A percentile compares a stretch with the other conserved stretches of the same genome.
phyloP scores from a whole-genome alignment of 148 eudicot genomes.

The Hydrangea macrophylla region DNA sequence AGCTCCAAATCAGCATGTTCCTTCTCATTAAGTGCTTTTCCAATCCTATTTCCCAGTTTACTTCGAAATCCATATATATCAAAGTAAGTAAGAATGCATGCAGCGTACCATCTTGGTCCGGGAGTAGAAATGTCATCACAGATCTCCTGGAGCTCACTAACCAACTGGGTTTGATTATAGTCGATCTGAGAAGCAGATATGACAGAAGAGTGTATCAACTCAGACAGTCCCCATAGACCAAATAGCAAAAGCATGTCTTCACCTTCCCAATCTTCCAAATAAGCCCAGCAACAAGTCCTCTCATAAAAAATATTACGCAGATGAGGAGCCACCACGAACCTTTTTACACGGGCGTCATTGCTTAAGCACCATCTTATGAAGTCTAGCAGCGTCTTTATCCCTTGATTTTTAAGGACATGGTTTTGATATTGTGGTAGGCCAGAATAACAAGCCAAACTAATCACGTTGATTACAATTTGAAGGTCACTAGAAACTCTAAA shows the following conservation, averaged over 20 bases:
- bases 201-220: conserved; percentile 47
- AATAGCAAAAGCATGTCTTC: conserved; percentile 51
- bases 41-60: conserved; percentile 53
- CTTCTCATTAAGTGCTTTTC: conserved; percentile 39
- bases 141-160: conserved; percentile 45
- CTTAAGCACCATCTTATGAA: conserved; percentile 55
- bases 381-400: conserved; percentile 40
- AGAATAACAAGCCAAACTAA: conserved; percentile 61
- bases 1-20: conserved; percentile 61
- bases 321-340: conserved; percentile 43
- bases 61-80: conserved; percentile 70
- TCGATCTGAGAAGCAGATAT: conserved; percentile 27
- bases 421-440: conserved; percentile 44
- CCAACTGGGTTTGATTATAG: conserved; percentile 41
- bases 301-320: conserved; percentile 28
- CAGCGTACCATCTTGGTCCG: conserved; percentile 73
- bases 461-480: conserved; percentile 50
- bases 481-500: conserved; percentile 37
- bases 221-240: conserved; percentile 69
- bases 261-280: conserved; percentile 74
- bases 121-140: conserved; percentile 34
- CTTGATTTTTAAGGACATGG: conserved; percentile 40
- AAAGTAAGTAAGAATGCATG: conserved; percentile 60
- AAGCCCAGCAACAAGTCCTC: conserved; percentile 49
- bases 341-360: conserved; percentile 35